These are phyloP conservation scores for Leccinum sublutescens DNA, from an alignment of 768 basidiomycete species.

Conservation along the genomic window DNA sequence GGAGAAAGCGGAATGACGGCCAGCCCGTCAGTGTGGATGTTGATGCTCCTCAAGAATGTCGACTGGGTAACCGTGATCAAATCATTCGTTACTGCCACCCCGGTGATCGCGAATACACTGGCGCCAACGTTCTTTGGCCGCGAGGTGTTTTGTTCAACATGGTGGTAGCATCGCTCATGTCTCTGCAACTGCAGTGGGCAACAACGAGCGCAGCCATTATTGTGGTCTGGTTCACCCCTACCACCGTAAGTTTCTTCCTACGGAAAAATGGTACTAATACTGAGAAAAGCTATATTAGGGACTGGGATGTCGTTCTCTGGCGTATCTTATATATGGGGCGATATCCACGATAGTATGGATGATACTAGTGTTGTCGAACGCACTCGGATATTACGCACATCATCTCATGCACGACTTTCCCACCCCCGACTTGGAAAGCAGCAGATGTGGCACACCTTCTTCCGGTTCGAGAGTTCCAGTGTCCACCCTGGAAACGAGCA, in stretches of 20 bases:
- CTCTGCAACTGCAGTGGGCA: constrained; percentile 34
- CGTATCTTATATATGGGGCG: constrained; percentile 31
- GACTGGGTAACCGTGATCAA: constrained; percentile 20
- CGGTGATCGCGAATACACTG: neutral
- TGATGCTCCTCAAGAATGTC: constrained; percentile 11
- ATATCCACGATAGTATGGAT: constrained; percentile 32
- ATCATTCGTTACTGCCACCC: constrained; percentile 20
- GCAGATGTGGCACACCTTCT: neutral
- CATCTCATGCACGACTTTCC: neutral
- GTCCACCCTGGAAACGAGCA: too few relatives aligned
- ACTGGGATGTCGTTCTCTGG: constrained; percentile 36
- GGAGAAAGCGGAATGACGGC: constrained; percentile 4
- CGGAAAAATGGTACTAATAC: neutral
- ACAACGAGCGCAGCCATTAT: constrained; percentile 31
- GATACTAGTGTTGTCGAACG: constrained; percentile 30
- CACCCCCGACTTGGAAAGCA: neutral
- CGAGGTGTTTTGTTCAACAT: constrained; percentile 25
- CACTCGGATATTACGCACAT: constrained; percentile 20
- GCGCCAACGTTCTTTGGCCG: constrained; percentile 16
- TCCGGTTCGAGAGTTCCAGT: neutral
- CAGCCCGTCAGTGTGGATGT: neutral
- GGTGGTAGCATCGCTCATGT: constrained; percentile 28
- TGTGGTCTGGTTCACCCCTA: constrained; percentile 31
- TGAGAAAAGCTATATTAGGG: constrained; percentile 10
- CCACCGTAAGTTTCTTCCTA: constrained; percentile 15